phyloP scores from a whole-genome alignment of 495 filamentous ascomycete species.

The Xylaria palmicola region DNA sequence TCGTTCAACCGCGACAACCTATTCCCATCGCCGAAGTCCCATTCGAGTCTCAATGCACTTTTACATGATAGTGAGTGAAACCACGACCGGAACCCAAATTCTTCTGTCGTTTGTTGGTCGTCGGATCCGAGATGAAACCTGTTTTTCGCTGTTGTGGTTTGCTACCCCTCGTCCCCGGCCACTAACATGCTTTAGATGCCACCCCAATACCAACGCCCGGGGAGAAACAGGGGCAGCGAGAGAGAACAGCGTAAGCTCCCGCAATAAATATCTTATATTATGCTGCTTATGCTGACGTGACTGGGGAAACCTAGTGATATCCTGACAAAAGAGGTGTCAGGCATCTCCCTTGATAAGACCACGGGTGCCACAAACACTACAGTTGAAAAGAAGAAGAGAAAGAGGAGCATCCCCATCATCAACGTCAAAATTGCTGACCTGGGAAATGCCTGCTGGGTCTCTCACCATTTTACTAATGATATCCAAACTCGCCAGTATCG shows the following conservation, averaged over 20 bases:
- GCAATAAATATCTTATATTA: neutral
- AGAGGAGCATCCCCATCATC: conserved; percentile 64
- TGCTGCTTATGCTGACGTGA: conserved; percentile 15
- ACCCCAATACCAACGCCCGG: conserved; percentile 20
- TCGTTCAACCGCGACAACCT: conserved; percentile 78
- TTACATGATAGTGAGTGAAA: conserved; percentile 69
- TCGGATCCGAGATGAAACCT: neutral
- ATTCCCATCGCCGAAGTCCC: conserved; percentile 67
- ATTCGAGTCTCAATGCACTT: conserved; percentile 81
- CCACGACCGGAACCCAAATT: neutral
- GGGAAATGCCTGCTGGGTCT: conserved; percentile 97
- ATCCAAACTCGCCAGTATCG: conserved; percentile 98
- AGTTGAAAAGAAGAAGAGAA: conserved; percentile 54
- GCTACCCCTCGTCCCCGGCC: conserved; percentile 3
- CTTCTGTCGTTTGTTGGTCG: neutral
- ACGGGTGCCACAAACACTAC: conserved; percentile 39
- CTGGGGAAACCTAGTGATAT: conserved; percentile 61
- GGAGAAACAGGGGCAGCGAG: conserved; percentile 80
- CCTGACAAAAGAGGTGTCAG: conserved; percentile 86
- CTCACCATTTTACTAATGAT: conserved; percentile 98
- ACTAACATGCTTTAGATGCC: conserved; percentile 11
- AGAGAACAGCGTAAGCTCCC: conserved; percentile 85
- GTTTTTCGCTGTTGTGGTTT: neutral
- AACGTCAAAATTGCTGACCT: conserved; percentile 99
- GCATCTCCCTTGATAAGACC: conserved; percentile 86